phyloP scores from a whole-genome alignment of 2,329 filamentous ascomycete species.

The Teratosphaeriaceae sp. region DNA sequence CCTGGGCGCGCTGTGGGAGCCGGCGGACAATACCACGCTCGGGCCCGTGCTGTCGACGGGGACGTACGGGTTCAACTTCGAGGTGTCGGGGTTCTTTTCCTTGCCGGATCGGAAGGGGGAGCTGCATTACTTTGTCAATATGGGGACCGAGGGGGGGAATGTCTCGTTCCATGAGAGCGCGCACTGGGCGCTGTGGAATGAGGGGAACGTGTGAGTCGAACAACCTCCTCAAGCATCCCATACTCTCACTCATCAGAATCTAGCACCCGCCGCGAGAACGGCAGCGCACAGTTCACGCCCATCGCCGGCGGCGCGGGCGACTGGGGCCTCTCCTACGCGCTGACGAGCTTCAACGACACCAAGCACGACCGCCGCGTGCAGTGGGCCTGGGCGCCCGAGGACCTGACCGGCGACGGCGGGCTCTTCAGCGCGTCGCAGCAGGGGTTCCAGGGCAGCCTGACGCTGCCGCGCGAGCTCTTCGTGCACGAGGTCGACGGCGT shows the following conservation, averaged over 20 bases:
- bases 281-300: slow-evolving; percentile 39
- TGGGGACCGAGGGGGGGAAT: slow-evolving; percentile 39
- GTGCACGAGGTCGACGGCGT: slow-evolving; percentile 38
- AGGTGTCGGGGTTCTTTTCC: slow-evolving; percentile 43
- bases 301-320: slow-evolving; percentile 39
- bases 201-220: slow-evolving; percentile 34
- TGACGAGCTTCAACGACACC: slow-evolving; percentile 42
- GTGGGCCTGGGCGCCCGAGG: slow-evolving; percentile 42
- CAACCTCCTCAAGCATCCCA: too few species aligned
- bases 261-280: slow-evolving; percentile 33
- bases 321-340: slow-evolving; percentile 40
- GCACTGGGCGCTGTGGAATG: slow-evolving; percentile 43
- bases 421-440: slow-evolving; percentile 36
- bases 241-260: background rate
- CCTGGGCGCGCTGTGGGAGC: slow-evolving; percentile 42
- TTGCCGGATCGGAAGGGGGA: slow-evolving; percentile 37
- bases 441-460: slow-evolving; percentile 38
- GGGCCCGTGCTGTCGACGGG: slow-evolving; percentile 38
- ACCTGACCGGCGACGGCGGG: slow-evolving; percentile 31
- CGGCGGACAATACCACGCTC: slow-evolving; percentile 35
- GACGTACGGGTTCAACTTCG: slow-evolving; percentile 42
- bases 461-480: slow-evolving; percentile 41
- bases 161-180: slow-evolving; percentile 33
- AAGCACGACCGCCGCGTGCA: slow-evolving; percentile 44
- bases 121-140: slow-evolving; percentile 39